Evolutionary conservation across 805 yeast genomes (phyloP).

Genomic region (Nakazawaea wickerhamii): DNA sequence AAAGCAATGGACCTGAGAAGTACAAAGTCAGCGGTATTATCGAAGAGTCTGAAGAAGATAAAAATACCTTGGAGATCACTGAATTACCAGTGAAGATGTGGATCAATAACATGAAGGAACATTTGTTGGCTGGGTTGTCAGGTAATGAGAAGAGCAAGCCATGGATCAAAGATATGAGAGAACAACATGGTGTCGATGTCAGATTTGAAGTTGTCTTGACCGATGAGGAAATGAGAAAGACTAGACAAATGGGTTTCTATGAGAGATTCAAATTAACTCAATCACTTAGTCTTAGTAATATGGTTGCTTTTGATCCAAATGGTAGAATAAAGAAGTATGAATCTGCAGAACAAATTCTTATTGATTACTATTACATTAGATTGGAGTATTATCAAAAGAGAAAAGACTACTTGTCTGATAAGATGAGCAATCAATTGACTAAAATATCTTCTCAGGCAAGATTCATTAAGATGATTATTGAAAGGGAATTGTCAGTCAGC

Average conservation of each 20-base stretch:
- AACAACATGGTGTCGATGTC: slow-evolving; percentile 82
- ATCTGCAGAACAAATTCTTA: slow-evolving; percentile 67
- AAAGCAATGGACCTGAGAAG: slow-evolving; percentile 56
- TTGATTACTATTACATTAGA: slow-evolving; percentile 81
- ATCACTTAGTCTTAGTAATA: slow-evolving; percentile 67
- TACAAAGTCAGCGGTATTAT: slow-evolving; percentile 76
- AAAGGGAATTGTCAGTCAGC: slow-evolving; percentile 58
- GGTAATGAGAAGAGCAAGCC: slow-evolving; percentile 71
- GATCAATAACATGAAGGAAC: slow-evolving; percentile 89
- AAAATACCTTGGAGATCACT: slow-evolving; percentile 74
- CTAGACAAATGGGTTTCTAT: slow-evolving; percentile 68
- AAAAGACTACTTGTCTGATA: slow-evolving; percentile 70
- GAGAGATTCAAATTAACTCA: slow-evolving; percentile 78
- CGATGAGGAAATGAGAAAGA: slow-evolving; percentile 78
- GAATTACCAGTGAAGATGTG: slow-evolving; percentile 91
- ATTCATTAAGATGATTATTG: slow-evolving; percentile 86
- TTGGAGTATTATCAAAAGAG: slow-evolving; percentile 87
- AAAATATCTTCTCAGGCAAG: slow-evolving; percentile 80
- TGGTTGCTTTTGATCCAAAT: slow-evolving; percentile 92
- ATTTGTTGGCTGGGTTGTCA: slow-evolving; percentile 61
- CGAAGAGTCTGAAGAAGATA: slow-evolving; percentile 70
- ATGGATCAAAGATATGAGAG: slow-evolving; percentile 94
- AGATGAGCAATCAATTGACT: slow-evolving; percentile 68
- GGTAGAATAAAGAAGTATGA: slow-evolving; percentile 85
- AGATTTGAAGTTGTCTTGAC: slow-evolving; percentile 72